These are phyloP conservation scores for Chrysanthemum seticuspe DNA, from an alignment of 129 eudicot genomes.

Conservation along the genomic window DNA sequence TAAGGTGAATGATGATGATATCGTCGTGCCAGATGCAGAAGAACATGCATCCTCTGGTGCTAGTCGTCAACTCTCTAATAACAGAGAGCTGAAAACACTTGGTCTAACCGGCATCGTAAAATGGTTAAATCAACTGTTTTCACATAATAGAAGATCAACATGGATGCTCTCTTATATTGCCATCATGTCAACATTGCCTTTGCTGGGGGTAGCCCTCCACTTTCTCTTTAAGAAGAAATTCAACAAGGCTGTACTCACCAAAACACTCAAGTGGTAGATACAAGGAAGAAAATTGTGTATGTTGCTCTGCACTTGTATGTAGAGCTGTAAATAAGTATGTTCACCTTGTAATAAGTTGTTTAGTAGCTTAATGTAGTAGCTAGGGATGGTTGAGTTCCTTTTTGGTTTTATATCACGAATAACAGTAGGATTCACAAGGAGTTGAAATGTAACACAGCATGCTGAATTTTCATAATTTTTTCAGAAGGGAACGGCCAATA, in stretches of 20 bases:
- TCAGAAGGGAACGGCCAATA: too few relatives aligned
- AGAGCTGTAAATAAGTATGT: too few relatives aligned
- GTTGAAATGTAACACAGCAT: too few relatives aligned
- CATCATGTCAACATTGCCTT: constrained; percentile 47
- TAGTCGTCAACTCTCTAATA: constrained; percentile 12
- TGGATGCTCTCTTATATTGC: constrained; percentile 57
- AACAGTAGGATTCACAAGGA: too few relatives aligned
- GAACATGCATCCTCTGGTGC: constrained; percentile 12
- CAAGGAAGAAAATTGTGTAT: neutral
- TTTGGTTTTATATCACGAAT: too few relatives aligned
- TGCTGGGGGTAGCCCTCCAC: constrained; percentile 39
- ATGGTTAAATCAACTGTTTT: constrained; percentile 40
- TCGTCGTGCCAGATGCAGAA: constrained; percentile 20
- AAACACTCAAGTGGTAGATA: constrained; percentile 18
- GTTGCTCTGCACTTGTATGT: neutral
- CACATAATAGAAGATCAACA: constrained; percentile 42
- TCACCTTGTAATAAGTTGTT: too few relatives aligned
- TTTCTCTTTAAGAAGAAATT: constrained; percentile 34
- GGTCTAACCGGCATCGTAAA: constrained; percentile 23
- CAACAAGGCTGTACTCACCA: constrained; percentile 20
- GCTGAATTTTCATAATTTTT: too few relatives aligned
- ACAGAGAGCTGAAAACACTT: constrained; percentile 5
- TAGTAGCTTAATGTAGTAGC: too few relatives aligned
- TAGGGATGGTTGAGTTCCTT: too few relatives aligned
- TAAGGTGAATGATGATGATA: constrained; percentile 3